phyloP scores from a whole-genome alignment of 768 basidiomycete genomes.

The Tremella mesenterica region DNA sequence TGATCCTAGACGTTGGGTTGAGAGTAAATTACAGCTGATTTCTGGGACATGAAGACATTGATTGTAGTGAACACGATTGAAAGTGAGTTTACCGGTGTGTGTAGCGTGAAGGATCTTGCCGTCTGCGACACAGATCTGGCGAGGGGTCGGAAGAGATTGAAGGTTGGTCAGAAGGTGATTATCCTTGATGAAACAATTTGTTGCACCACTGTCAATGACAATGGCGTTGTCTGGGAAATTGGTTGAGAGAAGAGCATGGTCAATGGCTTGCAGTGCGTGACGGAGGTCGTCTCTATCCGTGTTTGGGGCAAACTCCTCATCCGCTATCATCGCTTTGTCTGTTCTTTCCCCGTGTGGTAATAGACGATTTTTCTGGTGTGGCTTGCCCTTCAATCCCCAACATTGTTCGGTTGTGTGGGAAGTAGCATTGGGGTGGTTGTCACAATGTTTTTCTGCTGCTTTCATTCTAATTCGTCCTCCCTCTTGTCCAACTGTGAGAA shows the following conservation, averaged over 20 bases:
- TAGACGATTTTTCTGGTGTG: too few species aligned
- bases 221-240: background rate
- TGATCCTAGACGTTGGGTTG: background rate
- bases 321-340: background rate
- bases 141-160: background rate
- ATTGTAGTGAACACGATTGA: background rate
- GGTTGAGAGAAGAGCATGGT: background rate
- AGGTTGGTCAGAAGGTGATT: slow-evolving; percentile 8
- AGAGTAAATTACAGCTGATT: slow-evolving; percentile 3
- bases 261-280: background rate
- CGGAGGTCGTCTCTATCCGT: too few species aligned
- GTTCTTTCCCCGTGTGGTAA: background rate
- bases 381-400: too few species aligned
- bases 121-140: background rate
- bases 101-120: background rate
- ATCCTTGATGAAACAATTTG: slow-evolving; percentile 8
- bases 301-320: background rate
- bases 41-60: background rate
- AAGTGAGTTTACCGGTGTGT: slow-evolving; percentile 1
- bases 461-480: background rate
- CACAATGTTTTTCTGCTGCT: background rate
- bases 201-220: slow-evolving; percentile 6
- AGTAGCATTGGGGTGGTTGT: background rate
- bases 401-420: background rate
- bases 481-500: background rate